Percentiles rank a stretch among this genome's conserved stretches.
phyloP scores from a whole-genome alignment of 192 early-diverging fungal genomes.

The Linnemannia elongata region DNA sequence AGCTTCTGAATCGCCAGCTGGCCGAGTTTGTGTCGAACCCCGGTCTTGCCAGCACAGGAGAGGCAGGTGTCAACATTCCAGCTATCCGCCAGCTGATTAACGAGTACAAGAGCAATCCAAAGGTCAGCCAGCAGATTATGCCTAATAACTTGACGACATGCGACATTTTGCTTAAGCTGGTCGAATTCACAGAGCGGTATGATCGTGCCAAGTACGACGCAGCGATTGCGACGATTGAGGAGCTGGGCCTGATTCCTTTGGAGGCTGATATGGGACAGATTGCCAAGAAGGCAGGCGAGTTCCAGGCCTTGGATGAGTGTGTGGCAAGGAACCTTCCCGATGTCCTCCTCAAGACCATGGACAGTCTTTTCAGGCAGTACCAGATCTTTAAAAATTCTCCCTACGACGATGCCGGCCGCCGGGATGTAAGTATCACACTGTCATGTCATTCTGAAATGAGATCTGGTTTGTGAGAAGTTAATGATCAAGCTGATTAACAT shows the following conservation, averaged over 20 bases:
- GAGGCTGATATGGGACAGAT: constrained; percentile 69
- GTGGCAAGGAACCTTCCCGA: constrained; percentile 84
- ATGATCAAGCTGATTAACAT: neutral
- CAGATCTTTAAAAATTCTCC: constrained; percentile 69
- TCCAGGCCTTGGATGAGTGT: constrained; percentile 72
- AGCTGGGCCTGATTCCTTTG: constrained; percentile 75
- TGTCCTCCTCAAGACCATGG: constrained; percentile 81
- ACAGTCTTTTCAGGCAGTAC: constrained; percentile 72
- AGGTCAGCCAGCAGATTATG: constrained; percentile 38
- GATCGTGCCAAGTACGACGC: constrained; percentile 67
- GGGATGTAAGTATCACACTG: constrained; percentile 35
- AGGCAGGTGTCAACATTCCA: constrained; percentile 41
- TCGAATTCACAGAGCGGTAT: constrained; percentile 71
- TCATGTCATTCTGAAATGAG: neutral
- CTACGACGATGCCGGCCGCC: constrained; percentile 50
- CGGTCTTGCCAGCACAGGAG: constrained; percentile 24
- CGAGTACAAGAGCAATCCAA: constrained; percentile 37
- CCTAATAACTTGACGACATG: constrained; percentile 66
- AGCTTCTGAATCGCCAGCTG: constrained; percentile 76
- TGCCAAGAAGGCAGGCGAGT: constrained; percentile 74
- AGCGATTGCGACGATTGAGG: constrained; percentile 71
- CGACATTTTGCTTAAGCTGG: constrained; percentile 65
- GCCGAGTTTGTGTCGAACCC: constrained; percentile 69
- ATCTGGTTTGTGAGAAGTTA: neutral
- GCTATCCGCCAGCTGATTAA: constrained; percentile 24